A percentile compares a stretch with the other conserved stretches of the same genome.
Evolutionary conservation across 495 filamentous ascomycete genomes (phyloP).

Genomic region (Penicillium silybi): DNA sequence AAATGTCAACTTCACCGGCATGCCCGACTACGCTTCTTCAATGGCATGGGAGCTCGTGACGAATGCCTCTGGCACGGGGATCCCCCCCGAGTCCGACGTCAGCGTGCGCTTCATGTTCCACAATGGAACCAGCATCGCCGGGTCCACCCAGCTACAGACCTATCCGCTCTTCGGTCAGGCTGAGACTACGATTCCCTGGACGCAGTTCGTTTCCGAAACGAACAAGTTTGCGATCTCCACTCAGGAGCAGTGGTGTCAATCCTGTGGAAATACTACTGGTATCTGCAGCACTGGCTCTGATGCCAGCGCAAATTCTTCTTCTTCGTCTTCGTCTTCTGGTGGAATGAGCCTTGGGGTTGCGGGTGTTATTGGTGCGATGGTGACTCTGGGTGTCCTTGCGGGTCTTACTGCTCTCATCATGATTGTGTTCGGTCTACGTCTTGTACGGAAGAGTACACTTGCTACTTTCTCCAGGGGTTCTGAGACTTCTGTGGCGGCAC

Average conservation of each 20-base stretch:
- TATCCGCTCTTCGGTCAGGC: slow-evolving; percentile 45
- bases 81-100: slow-evolving; percentile 33
- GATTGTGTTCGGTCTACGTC: slow-evolving; percentile 10
- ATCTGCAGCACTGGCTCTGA: slow-evolving; percentile 22
- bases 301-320: slow-evolving; percentile 4
- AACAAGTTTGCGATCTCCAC: slow-evolving; percentile 38
- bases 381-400: slow-evolving; percentile 54
- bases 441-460: slow-evolving; percentile 2
- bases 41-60: slow-evolving; percentile 55
- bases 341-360: slow-evolving; percentile 41
- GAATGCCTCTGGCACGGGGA: slow-evolving; percentile 32
- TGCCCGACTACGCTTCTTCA: slow-evolving; percentile 50
- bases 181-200: slow-evolving; percentile 35
- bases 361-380: slow-evolving; percentile 61
- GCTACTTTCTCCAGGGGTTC: not conserved
- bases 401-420: slow-evolving; percentile 22
- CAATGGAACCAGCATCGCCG: slow-evolving; percentile 43
- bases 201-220: slow-evolving; percentile 37
- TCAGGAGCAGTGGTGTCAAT: slow-evolving; percentile 42
- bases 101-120: slow-evolving; percentile 52
- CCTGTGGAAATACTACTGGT: slow-evolving; percentile 44
- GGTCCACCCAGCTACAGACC: slow-evolving; percentile 18
- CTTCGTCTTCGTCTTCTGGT: slow-evolving; percentile 7
- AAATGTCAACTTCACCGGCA: slow-evolving; percentile 40
- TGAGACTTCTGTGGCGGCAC: not conserved